phyloP scores from a whole-genome alignment of 805 yeast genomes.

The Yamadazyma paraphyllophila region DNA sequence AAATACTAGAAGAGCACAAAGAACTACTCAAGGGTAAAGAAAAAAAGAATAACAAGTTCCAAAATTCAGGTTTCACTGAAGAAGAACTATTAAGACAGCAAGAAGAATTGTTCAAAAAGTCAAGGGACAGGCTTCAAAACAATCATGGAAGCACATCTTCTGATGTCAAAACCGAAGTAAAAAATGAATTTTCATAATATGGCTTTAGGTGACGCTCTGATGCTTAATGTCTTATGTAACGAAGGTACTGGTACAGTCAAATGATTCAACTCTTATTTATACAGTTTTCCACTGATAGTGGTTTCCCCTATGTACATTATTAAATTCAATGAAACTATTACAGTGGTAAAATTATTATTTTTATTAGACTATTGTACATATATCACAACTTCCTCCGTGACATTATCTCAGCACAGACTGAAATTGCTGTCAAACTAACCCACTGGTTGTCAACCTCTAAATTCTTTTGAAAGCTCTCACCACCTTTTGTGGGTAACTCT shows the following conservation, averaged over 20 bases:
- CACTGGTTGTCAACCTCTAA: no score
- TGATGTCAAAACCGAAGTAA: constrained; percentile 15
- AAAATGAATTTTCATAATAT: constrained; percentile 11
- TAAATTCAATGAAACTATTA: neutral
- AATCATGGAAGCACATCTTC: constrained; percentile 1
- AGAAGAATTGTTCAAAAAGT: constrained; percentile 83
- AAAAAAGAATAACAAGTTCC: constrained; percentile 87
- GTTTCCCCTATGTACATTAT: constrained; percentile 1
- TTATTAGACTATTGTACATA: neutral
- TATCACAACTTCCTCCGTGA: neutral
- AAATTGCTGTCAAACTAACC: no score
- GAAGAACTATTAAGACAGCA: constrained; percentile 91
- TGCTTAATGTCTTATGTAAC: constrained; percentile 6
- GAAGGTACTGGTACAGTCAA: constrained; percentile 8
- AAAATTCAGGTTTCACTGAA: constrained; percentile 86
- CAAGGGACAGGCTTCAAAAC: constrained; percentile 61
- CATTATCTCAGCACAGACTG: no score
- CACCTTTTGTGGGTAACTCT: no score
- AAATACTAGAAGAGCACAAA: constrained; percentile 81
- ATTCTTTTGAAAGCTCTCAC: no score
- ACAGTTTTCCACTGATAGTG: neutral
- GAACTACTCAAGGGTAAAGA: constrained; percentile 87
- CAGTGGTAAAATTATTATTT: neutral
- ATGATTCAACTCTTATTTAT: constrained; percentile 4
- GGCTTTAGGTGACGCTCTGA: no score